Evolutionary conservation across 148 eudicot genomes (phyloP).

Genomic region (Polygonum maritimum): DNA sequence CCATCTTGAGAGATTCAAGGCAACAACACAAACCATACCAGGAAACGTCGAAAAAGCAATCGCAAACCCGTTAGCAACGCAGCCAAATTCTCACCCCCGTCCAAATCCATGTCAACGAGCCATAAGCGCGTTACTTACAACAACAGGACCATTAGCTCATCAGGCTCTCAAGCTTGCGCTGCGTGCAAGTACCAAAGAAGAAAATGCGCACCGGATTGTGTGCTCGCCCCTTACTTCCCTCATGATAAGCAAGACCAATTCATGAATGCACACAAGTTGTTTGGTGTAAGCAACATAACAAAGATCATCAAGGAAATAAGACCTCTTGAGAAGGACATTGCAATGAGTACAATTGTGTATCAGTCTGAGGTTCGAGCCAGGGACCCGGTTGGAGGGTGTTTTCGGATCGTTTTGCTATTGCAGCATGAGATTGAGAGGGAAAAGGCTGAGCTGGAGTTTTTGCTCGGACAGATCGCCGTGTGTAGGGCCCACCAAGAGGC

Average conservation of each 20-base stretch:
- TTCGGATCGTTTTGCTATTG: neutral
- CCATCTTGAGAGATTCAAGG: neutral
- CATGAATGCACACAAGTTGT: slow-evolving; percentile 14
- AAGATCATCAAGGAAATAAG: slow-evolving; percentile 1
- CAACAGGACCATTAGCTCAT: neutral
- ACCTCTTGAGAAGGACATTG: neutral
- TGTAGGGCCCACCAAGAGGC: neutral
- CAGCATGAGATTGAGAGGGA: neutral
- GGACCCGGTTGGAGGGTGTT: slow-evolving; percentile 17
- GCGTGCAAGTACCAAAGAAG: slow-evolving; percentile 19
- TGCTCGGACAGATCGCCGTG: neutral
- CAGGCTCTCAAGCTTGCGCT: slow-evolving; percentile 18
- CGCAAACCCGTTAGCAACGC: slow-evolving; percentile 60
- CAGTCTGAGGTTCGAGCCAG: slow-evolving; percentile 10
- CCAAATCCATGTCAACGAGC: slow-evolving; percentile 8
- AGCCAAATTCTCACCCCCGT: slow-evolving; percentile 38
- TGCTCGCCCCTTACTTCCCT: slow-evolving; percentile 19
- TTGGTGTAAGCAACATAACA: slow-evolving; percentile 19
- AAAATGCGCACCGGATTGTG: slow-evolving; percentile 14
- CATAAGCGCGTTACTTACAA: neutral
- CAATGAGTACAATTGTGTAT: slow-evolving; percentile 9
- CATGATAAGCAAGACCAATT: slow-evolving; percentile 10
- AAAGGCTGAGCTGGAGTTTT: neutral
- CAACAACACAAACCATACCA: slow-evolving; percentile 15
- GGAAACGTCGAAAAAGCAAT: slow-evolving; percentile 14